Base-by-base conservation (phyloP, 768 basidiomycete genomes). In the Tricholoma bakamatsutake region DNA sequence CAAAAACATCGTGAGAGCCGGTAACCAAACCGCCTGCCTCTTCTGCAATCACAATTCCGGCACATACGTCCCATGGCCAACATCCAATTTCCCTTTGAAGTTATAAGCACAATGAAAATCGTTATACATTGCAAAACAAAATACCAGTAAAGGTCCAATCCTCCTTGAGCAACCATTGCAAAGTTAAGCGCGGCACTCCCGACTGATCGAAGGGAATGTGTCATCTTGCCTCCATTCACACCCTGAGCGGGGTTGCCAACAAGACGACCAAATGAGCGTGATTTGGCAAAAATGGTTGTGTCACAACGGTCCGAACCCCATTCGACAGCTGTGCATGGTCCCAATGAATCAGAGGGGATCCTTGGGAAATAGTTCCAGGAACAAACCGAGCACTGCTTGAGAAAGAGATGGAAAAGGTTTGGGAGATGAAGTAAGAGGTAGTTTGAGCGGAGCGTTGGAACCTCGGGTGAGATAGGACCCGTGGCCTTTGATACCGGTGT, bases 61-160 rank as follows among this genome's bases (percentile, higher is more conserved):
- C 93, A 62, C 87, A 92, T 42, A 95, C 88, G 69, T 95, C 90
- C 93, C 92, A 95, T 12, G 88, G 83, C 76, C 77, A 80, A 59
- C 79, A 80, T 21, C 93, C 93, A 58, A 94, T 87, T 69, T 93
- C 90, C 87, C 88, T 88, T 57, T 34, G 34, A 39, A 17, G 18
- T 7, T 15, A 39, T 31, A 17, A 15, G 47, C 17, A 5, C 7
- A 18, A 9, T 27, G 33, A 5, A 17, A 60, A 39, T 66, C 47
- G 21, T n/a, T 17, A 28, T 47, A 34, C 21, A 9, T n/a, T 24
- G 46, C 5, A 11, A n/a, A 30, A 15, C 8, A 52, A 68, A 80
- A 58, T 59, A 90, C 93, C 92, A 94, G 63, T 93, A 96, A 57
- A 94, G 66, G 64, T 97, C 94, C 50, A 94, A 67, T 12, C 85